Conservation (phyloP, 768 basidiomycete species). For the Crassisporium funariophilum region DNA sequence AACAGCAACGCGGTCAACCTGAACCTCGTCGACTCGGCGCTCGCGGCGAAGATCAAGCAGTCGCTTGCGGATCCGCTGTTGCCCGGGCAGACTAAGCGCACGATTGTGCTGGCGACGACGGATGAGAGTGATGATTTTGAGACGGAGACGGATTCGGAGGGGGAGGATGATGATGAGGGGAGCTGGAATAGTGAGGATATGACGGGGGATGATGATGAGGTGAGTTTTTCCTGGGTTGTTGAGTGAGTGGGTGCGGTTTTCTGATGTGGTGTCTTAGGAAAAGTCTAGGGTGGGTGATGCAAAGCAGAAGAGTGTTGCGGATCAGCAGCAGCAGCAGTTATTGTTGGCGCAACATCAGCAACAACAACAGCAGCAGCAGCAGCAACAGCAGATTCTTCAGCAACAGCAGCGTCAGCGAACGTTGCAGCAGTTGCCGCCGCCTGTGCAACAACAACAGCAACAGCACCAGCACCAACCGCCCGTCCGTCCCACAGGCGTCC, state of each 20-base stretch:
- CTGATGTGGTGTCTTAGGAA: not conserved
- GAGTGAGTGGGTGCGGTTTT: no score
- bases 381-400: not conserved
- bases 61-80: conserved; percentile 30
- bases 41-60: conserved; percentile 21
- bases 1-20: conserved; percentile 6
- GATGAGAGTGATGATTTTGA: conserved; percentile 59
- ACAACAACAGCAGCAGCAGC: conserved; percentile 14
- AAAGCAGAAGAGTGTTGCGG: not conserved
- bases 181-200: conserved; percentile 64
- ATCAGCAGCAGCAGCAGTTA: not conserved
- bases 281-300: no score
- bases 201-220: conserved; percentile 42
- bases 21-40: conserved; percentile 10
- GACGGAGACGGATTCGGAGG: conserved; percentile 48
- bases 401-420: conserved; percentile 11
- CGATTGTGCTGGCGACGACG: conserved; percentile 51
- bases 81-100: conserved; percentile 32
- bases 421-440: conserved; percentile 12
- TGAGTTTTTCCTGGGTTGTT: conserved; percentile 12
- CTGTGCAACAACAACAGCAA: conserved; percentile 15
- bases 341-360: conserved; percentile 5
- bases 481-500: conserved; percentile 16
- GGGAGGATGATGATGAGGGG: conserved; percentile 42
- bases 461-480: conserved; percentile 18